Conservation (phyloP, 306 rosid species). For the Pyrus bretschneideri region DNA sequence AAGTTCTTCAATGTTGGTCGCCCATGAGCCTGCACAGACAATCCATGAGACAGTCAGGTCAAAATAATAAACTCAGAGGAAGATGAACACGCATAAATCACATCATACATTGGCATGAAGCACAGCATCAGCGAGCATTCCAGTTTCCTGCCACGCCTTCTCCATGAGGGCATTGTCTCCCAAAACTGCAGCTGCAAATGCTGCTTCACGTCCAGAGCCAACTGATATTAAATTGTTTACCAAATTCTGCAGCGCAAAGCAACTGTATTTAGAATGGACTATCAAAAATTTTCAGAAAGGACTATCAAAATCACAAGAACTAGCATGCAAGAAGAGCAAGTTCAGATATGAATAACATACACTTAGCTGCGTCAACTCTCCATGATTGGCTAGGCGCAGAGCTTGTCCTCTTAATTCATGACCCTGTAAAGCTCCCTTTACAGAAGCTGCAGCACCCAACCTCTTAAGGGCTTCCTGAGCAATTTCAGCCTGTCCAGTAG, state of each 20-base stretch:
- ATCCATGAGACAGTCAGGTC: slow-evolving; percentile 17
- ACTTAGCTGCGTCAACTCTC: slow-evolving; percentile 86
- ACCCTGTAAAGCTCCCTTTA: slow-evolving; percentile 93
- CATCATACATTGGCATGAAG: slow-evolving; percentile 87
- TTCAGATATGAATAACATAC: slow-evolving; percentile 40
- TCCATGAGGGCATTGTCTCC: slow-evolving; percentile 98
- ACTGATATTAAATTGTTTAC: slow-evolving; percentile 73
- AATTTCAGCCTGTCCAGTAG: slow-evolving; percentile 95
- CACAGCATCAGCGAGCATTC: slow-evolving; percentile 98
- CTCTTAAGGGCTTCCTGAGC: slow-evolving; percentile 97
- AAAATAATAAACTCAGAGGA: slow-evolving; percentile 5
- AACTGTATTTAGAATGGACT: slow-evolving; percentile 2
- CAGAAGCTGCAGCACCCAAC: slow-evolving; percentile 90
- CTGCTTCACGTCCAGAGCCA: slow-evolving; percentile 96
- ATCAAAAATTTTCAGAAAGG: background rate
- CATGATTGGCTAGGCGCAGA: slow-evolving; percentile 92
- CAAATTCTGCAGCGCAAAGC: slow-evolving; percentile 59
- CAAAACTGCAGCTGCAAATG: slow-evolving; percentile 91
- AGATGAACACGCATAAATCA: slow-evolving; percentile 8
- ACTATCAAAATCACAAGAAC: background rate
- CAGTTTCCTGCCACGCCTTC: slow-evolving; percentile 99
- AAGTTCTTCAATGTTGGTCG: slow-evolving; percentile 90
- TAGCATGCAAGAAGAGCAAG: background rate
- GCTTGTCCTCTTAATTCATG: slow-evolving; percentile 83
- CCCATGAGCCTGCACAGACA: slow-evolving; percentile 73